phyloP scores from a whole-genome alignment of 140 eudicot species.

The Ambrosia hybrid region DNA sequence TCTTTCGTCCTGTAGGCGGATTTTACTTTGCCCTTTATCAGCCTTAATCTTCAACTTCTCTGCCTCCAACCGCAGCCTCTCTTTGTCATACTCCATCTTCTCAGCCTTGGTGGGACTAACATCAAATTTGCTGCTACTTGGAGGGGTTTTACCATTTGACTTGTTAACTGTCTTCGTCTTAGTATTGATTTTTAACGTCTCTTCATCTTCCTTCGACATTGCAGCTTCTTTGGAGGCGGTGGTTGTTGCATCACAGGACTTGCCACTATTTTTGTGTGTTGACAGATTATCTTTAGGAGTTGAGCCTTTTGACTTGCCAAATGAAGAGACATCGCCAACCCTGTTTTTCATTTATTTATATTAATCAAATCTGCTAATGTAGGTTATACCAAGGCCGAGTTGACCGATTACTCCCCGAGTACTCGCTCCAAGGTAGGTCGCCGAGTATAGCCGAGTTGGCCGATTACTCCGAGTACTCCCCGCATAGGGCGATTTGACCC shows the following conservation, averaged over 20 bases:
- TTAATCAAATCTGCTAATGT: constrained; percentile 13
- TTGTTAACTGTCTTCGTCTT: constrained; percentile 41
- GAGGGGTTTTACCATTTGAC: constrained; percentile 54
- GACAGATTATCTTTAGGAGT: constrained; percentile 32
- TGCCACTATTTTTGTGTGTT: constrained; percentile 31
- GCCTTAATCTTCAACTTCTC: not conserved
- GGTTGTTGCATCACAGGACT: constrained; percentile 29
- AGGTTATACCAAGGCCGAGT: not conserved
- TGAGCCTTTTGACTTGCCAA: constrained; percentile 39
- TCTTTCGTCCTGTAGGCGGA: not conserved
- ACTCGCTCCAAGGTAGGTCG: no score
- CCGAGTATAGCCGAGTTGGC: no score
- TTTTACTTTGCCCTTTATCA: not conserved
- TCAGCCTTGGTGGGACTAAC: constrained; percentile 28
- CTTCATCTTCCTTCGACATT: constrained; percentile 40
- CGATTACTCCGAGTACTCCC: no score
- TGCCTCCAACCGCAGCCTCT: not conserved
- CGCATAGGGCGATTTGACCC: no score
- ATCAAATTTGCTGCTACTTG: constrained; percentile 35
- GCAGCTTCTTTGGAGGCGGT: constrained; percentile 12
- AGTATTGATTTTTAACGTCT: constrained; percentile 32
- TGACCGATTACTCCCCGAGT: no score
- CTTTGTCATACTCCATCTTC: constrained; percentile 2
- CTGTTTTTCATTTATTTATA: constrained; percentile 17
- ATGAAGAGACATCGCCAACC: constrained; percentile 35